phyloP scores from a whole-genome alignment of 2,329 filamentous ascomycete genomes.

The Biscogniauxia sp. region DNA sequence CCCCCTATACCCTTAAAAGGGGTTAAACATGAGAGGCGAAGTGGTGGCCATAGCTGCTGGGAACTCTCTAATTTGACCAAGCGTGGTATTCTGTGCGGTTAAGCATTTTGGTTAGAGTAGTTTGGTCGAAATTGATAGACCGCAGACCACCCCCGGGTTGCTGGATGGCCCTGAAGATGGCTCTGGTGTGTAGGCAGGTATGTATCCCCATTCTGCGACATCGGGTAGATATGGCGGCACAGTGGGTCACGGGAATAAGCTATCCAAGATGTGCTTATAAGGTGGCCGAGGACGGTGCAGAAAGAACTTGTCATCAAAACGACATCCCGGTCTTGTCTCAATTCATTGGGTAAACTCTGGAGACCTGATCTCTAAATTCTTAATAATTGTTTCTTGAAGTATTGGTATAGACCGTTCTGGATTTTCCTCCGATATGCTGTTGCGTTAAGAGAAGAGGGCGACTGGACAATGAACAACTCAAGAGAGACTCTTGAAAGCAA shows the following conservation, averaged over 20 bases:
- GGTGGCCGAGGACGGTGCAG: neutral
- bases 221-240: conserved; percentile 5
- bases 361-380: neutral
- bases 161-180: neutral
- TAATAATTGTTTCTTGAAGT: neutral
- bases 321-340: neutral
- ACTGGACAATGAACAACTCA: neutral
- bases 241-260: conserved; percentile 7
- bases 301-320: neutral
- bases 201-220: conserved; percentile 6
- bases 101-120: neutral
- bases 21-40: too few species aligned
- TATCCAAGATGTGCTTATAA: neutral
- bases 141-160: too few species aligned
- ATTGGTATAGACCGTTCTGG: neutral
- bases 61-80: neutral
- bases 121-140: neutral
- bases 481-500: neutral
- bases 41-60: too few species aligned
- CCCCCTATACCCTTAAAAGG: too few species aligned
- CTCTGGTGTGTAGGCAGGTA: too few species aligned
- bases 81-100: neutral
- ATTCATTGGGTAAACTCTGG: neutral
- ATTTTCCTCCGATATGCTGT: neutral
- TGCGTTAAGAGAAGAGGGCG: neutral